Percentiles rank a stretch among this genome's conserved stretches.
Conservation (phyloP, 192 early-diverging fungal species). For the Coemansia sp. region DNA sequence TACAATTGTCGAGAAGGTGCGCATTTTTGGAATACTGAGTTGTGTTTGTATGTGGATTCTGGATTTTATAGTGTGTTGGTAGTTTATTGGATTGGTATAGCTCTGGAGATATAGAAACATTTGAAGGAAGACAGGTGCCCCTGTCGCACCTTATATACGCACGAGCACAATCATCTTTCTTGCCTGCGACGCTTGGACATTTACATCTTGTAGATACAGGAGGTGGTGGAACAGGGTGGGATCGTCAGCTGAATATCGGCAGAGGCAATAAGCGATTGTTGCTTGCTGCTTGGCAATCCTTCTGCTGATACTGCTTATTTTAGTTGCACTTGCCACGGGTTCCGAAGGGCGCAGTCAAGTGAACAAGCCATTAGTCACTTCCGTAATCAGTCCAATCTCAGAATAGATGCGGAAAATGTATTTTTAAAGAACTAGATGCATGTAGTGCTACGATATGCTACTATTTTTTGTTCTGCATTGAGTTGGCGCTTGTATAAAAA, state of each 20-base stretch:
- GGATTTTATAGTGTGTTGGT: not conserved
- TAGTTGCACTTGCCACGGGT: not conserved
- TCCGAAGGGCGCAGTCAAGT: not conserved
- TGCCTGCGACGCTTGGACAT: not conserved
- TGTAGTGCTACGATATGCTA: not conserved
- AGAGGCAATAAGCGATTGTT: not conserved
- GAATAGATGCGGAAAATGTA: conserved; percentile 1
- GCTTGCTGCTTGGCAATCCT: not conserved
- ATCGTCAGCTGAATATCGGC: not conserved
- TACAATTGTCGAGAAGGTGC: conserved; percentile 8
- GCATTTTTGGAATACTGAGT: not conserved
- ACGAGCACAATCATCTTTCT: not conserved
- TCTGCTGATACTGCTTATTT: not conserved
- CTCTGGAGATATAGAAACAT: not conserved
- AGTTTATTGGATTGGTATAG: not conserved
- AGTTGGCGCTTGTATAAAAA: not conserved
- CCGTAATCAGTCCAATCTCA: not conserved
- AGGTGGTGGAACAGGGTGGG: not conserved
- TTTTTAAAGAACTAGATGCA: not conserved
- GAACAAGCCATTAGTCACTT: not conserved
- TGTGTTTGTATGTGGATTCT: not conserved
- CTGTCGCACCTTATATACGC: not conserved
- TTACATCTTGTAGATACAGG: not conserved
- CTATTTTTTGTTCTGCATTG: not conserved
- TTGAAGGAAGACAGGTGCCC: not conserved